Base-by-base conservation (phyloP, 352 stramenopile genomes). In the Globisporangium nunn region DNA sequence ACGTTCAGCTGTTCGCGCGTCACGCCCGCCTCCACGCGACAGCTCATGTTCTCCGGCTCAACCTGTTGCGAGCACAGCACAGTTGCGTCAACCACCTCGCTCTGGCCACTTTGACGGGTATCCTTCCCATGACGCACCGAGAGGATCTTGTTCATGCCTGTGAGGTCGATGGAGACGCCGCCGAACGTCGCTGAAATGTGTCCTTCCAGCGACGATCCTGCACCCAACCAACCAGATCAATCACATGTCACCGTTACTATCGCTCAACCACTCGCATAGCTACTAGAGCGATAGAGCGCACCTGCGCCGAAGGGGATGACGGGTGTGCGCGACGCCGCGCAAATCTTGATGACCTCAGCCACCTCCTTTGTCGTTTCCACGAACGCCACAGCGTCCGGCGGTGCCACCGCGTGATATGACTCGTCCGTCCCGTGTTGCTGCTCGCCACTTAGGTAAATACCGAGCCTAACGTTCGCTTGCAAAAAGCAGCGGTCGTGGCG, bases 291-390 rank as follows among this genome's bases (percentile, higher is more conserved):
- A 46, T 12, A 0, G 33, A 31, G 54, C 43, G 84, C 96, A 30
- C 87, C 95, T 1, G 79, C 91, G 45, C 95, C 96, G 74, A 97
- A 99, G 6, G 96, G 85, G 58, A 99, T 97, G 17, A 99, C 85
- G 12, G 96, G 91, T 43, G 96, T 96, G 52, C 56, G 40, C 49
- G 76, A 62, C 23, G 81, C 67, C 39, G 78, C 60, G 63, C 93
- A 98, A 58, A 96, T 87, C 66, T 93, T 91, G 35, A 98, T 62
- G 54, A 98, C 83, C 39, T 86, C 70, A 6, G 78, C 64, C 29
- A 98, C 87, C 65, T 98, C 86, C 50, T 96, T 67, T 3, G 88
- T 95, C 33, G 65, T 90, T 31, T 87, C 58, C 43, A 94, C 88
- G 61, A 87, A 91, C 40, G 93, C 75, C 28, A 98, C 87, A 6